Evolutionary conservation across 192 early-diverging fungal genomes (phyloP).

Genomic region (Phlyctochytrium arcticum): DNA sequence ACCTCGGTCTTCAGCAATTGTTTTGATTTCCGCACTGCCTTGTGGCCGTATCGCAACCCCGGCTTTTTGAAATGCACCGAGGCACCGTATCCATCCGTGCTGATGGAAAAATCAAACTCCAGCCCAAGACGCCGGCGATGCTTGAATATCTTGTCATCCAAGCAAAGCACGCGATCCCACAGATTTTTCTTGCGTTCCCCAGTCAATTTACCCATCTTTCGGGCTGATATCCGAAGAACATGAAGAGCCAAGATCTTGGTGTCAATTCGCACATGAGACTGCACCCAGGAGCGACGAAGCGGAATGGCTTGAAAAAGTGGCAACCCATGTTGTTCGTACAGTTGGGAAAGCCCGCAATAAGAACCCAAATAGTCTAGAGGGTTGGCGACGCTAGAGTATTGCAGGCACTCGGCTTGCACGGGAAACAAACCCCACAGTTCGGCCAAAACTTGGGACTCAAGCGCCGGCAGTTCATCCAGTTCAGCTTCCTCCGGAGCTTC

Average conservation of each 20-base stretch:
- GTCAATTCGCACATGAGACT: slow-evolving; percentile 16
- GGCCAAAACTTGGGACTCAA: background rate
- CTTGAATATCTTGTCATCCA: slow-evolving; percentile 8
- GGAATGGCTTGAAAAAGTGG: slow-evolving; percentile 11
- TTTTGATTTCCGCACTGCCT: background rate
- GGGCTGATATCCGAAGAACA: background rate
- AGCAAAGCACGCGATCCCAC: slow-evolving; percentile 4
- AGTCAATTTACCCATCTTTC: background rate
- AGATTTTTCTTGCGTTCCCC: slow-evolving; percentile 4
- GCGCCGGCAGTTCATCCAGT: background rate
- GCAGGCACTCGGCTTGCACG: background rate
- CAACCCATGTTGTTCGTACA: slow-evolving; percentile 3
- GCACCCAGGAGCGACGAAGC: background rate
- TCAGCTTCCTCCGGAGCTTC: background rate
- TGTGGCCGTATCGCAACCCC: background rate
- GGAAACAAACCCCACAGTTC: background rate
- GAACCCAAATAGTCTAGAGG: background rate
- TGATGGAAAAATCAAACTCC: slow-evolving; percentile 9
- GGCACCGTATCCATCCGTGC: background rate
- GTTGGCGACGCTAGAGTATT: slow-evolving; percentile 3
- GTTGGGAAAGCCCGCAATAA: background rate
- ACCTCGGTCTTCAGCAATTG: background rate
- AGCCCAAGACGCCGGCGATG: background rate
- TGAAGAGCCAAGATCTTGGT: background rate
- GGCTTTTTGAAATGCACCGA: slow-evolving; percentile 6